Percentiles rank a stretch among this genome's conserved stretches.
Conservation (phyloP, 768 basidiomycete genomes). For the Suillus tomentosus region DNA sequence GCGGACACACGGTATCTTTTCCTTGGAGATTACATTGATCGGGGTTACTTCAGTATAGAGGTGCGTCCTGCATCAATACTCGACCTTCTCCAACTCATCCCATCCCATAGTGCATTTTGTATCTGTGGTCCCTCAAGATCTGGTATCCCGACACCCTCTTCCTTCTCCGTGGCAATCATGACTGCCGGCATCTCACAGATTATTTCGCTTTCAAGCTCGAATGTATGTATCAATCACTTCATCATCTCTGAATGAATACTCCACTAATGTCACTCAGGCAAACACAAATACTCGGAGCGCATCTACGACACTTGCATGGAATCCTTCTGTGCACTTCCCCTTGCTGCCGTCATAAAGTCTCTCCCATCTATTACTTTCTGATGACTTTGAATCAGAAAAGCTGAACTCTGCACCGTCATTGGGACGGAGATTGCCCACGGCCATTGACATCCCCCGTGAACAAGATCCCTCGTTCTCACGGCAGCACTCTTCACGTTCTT, state of each 20-base stretch:
- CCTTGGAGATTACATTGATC: constrained; percentile 90
- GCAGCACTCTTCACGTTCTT: constrained; percentile 17
- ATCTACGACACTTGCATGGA: constrained; percentile 99
- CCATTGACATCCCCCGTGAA: constrained; percentile 36
- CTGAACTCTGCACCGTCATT: constrained; percentile 27
- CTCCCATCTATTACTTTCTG: constrained; percentile 40
- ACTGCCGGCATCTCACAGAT: constrained; percentile 97
- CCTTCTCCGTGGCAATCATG: constrained; percentile 96
- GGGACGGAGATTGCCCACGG: constrained; percentile 34
- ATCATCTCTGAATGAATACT: constrained; percentile 12
- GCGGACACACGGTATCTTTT: constrained; percentile 92
- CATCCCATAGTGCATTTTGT: constrained; percentile 80
- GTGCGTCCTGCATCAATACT: constrained; percentile 39
- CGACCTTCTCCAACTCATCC: constrained; percentile 12
- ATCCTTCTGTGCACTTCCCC: constrained; percentile 91
- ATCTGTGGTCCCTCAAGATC: constrained; percentile 98
- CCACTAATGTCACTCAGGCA: constrained; percentile 55
- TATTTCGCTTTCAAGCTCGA: constrained; percentile 99
- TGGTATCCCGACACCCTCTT: constrained; percentile 99
- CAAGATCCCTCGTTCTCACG: constrained; percentile 30
- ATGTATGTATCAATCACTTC: constrained; percentile 55
- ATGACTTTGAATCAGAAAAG: constrained; percentile 32
- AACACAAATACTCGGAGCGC: constrained; percentile 97
- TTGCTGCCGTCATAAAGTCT: constrained; percentile 86
- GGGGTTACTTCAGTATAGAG: constrained; percentile 94